Conservation (phyloP, 768 basidiomycete genomes). For the Thelephora aurantiotincta region DNA sequence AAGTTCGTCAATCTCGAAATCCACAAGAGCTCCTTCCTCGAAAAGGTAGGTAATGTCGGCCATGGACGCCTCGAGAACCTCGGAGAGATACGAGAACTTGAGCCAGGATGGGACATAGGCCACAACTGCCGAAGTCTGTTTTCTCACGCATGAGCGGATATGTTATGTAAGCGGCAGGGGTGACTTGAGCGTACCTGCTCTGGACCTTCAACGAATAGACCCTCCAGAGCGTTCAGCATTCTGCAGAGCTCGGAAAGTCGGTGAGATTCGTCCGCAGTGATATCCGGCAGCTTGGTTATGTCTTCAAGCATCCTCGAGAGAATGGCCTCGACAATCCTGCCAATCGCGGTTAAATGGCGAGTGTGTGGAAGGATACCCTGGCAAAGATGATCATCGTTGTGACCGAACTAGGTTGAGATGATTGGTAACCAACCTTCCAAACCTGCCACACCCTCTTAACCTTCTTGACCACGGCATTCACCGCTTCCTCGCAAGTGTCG, state of each 20-base stretch:
- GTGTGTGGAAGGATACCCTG: conserved; percentile 58
- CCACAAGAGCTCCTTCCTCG: conserved; percentile 80
- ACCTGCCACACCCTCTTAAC: conserved; percentile 48
- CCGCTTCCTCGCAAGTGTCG: conserved; percentile 59
- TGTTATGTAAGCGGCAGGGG: conserved; percentile 1
- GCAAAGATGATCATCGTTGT: background rate
- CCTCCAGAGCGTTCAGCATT: conserved; percentile 67
- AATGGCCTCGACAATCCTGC: conserved; percentile 52
- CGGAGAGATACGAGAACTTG: conserved; percentile 88
- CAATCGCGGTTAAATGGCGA: conserved; percentile 61
- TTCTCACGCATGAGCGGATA: background rate
- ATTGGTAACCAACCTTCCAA: conserved; percentile 47
- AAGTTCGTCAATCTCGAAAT: conserved; percentile 78
- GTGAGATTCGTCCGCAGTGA: conserved; percentile 79
- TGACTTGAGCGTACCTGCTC: conserved; percentile 29
- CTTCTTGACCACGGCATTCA: conserved; percentile 47
- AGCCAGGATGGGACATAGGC: conserved; percentile 88
- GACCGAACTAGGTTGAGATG: background rate
- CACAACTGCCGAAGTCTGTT: conserved; percentile 61
- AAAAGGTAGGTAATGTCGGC: conserved; percentile 87
- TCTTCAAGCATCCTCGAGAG: conserved; percentile 56
- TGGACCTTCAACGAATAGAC: conserved; percentile 57
- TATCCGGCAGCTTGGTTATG: conserved; percentile 68
- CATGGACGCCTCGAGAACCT: conserved; percentile 84
- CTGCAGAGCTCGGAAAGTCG: conserved; percentile 71